Evolutionary conservation across 2,329 filamentous ascomycete genomes (phyloP), one percentile per base, ranked within the genome.

Genomic region (Sordariomycetes sp.): DNA sequence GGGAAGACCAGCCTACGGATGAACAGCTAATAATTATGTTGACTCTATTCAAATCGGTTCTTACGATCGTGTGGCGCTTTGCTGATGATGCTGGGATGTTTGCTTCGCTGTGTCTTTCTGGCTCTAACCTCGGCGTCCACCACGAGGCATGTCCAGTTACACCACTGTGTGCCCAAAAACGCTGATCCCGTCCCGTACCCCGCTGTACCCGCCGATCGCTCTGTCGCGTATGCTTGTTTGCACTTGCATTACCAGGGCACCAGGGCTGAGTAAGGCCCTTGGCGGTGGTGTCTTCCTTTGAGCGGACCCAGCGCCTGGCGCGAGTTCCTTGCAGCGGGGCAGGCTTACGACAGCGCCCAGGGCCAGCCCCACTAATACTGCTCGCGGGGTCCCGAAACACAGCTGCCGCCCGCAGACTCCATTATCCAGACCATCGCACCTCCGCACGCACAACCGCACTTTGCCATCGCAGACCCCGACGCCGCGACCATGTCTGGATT

Each of bases 401-500:
- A n/a, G 16, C 37, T n/a, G 18, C n/a, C 40, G n/a, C 40, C 40
- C 28, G 28, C 28, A 32, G 18, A 46, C 40, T 46, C 18, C 40
- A 7, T n/a, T n/a, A n/a, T 14, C 40, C 40, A 7, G 8, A n/a
- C 46, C n/a, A 24, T 50, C 20, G 4, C 37, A 43, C 14, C 46
- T 50, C 46, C 12, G 6, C n/a, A 6, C 8, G n/a, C n/a, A 12
- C 46, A 22, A 22, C 8, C 3, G 22, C 7, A 24, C 46, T 4
- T 50, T 11, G 22, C 5, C 46, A 11, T 11, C n/a, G n/a, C 20
- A 22, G 22, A 22, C 3, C 43, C 20, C 7, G 8, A 6, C 6
- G 46, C 22, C 24, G 57, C 55, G 63, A 68, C 60, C 54, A 97
- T 97, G 92, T 85, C 92, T 58, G 84, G 88, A 66, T 93, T 97